Base-by-base conservation (phyloP, 2,329 filamentous ascomycete genomes). In the Curvularia sp. region DNA sequence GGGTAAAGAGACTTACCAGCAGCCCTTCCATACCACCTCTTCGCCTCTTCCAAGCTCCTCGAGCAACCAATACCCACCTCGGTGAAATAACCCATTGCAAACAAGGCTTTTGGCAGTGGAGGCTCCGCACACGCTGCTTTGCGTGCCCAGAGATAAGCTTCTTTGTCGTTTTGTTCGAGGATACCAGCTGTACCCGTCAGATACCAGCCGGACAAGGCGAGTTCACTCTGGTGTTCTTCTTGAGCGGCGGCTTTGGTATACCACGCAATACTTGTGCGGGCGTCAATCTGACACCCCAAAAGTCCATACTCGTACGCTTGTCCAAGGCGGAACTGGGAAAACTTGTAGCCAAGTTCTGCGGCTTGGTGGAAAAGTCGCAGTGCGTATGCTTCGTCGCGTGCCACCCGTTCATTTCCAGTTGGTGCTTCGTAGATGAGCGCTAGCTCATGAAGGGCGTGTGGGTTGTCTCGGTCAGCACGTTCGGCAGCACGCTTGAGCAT, bases 11-110 rank as follows among this genome's bases (percentile, higher is more conserved):
- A 88, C 92, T 87, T 84, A 97, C 94, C 91, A 75, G 95, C 95
- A 78, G 95, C 93, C 76, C 94, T 86, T 86, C 93, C 97, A 80
- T 99, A 99, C 95, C 95, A 99, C 69, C 93, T 87, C 83, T 96
- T 97, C 22, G 94, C 95, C 79, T 98, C 95, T 71, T 99, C 95
- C 68, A 97, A 71, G 75, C 94, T 96, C 8, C 90, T 88, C 15
- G 89, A 84, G 64, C 92, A 88, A 30, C 95, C 95, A 68, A 99
- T 98, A 12, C 95, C 95, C 49, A 95, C 89, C 78, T 99, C 95
- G 0, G 92, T 96, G 74, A 96, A 97, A 79, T 98, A 97, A 0
- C 95, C 95, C 90, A 99, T 97, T 0, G 94, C 95, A 79, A 97
- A 98, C 80, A 98, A 91, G 0, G 95, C 95, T 82, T 98, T 99